phyloP scores from a whole-genome alignment of 140 eudicot species.

The Stevia rebaudiana region DNA sequence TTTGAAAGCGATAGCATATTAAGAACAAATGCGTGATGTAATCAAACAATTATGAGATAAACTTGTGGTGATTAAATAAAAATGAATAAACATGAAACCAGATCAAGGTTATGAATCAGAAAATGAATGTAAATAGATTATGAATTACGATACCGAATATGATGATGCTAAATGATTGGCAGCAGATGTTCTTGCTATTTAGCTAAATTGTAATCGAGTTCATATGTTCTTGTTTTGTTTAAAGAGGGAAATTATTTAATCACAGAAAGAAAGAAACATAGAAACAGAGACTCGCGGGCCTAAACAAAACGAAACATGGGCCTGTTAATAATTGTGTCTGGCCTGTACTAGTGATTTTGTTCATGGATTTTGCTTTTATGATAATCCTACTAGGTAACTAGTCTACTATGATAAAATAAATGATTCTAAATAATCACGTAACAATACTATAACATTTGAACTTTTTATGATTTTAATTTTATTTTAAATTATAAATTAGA shows the following conservation, averaged over 20 bases:
- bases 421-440: too few species aligned
- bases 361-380: too few species aligned
- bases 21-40: not conserved
- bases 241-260: not conserved
- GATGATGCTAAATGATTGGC: not conserved
- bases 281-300: not conserved
- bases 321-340: not conserved
- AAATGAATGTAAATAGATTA: not conserved
- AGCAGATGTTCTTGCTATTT: not conserved
- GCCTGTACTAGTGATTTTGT: not conserved
- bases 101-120: not conserved
- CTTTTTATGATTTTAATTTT: too few species aligned
- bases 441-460: too few species aligned
- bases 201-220: too few species aligned
- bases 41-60: not conserved
- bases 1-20: not conserved
- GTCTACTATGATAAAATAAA: too few species aligned
- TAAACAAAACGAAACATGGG: not conserved
- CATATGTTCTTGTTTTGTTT: not conserved
- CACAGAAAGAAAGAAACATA: not conserved
- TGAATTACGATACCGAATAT: not conserved
- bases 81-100: not conserved
- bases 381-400: too few species aligned
- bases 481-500: too few species aligned
- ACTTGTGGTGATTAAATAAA: not conserved